Conservation (phyloP, 2,329 filamentous ascomycete genomes). For the Penicillium sp. region DNA sequence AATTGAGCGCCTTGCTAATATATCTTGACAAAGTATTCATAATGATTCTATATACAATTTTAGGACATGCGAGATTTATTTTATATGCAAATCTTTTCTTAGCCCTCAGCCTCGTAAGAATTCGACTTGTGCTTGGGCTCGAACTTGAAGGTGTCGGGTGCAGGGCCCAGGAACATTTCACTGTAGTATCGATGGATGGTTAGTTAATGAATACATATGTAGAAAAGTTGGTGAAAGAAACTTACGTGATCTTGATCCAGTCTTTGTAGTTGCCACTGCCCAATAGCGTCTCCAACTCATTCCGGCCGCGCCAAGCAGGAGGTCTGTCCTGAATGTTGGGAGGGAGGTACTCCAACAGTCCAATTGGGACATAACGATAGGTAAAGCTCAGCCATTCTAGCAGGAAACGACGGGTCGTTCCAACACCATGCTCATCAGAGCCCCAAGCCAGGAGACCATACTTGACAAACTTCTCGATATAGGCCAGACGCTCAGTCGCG, state of each 20-base stretch:
- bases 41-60: constrained; percentile 9
- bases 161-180: constrained; percentile 95
- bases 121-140: constrained; percentile 98
- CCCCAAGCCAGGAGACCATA: constrained; percentile 95
- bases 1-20: not conserved
- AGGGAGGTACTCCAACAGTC: constrained; percentile 82
- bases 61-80: not conserved
- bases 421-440: constrained; percentile 88
- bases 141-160: constrained; percentile 87
- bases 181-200: constrained; percentile 46
- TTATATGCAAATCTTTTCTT: not conserved
- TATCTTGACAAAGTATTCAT: not conserved
- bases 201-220: constrained; percentile 7
- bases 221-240: constrained; percentile 16
- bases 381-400: constrained; percentile 95
- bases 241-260: constrained; percentile 97
- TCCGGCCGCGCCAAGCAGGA: constrained; percentile 75
- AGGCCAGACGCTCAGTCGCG: constrained; percentile 75
- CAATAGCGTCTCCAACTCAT: constrained; percentile 91
- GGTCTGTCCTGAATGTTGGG: constrained; percentile 86
- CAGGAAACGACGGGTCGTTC: constrained; percentile 85
- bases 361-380: constrained; percentile 86
- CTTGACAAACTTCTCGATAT: constrained; percentile 84
- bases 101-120: constrained; percentile 70
- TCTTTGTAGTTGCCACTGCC: constrained; percentile 89